Evolutionary conservation across 345 rosid species (phyloP), one percentile per base, ranked within the genome.

Genomic region (Dovyalis caffra): DNA sequence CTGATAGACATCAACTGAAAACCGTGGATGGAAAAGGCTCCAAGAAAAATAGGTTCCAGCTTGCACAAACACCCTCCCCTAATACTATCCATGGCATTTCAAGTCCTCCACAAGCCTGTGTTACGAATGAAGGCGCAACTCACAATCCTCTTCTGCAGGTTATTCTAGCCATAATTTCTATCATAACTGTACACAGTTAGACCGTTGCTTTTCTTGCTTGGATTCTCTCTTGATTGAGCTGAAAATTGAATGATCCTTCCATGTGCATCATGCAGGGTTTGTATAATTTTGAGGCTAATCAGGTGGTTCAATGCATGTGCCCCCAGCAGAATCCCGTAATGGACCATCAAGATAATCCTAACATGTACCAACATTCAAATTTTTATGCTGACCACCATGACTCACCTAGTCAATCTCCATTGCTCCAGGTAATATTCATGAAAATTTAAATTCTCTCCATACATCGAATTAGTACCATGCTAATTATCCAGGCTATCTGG

Each of bases 61-160:
- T 40, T 64, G 69, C 70, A 34, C 62, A 8, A 45, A 25, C 72
- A 23, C 56, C 73, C 37, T 57, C 73, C 23, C 75, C 66, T 28
- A 71, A 68, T 29, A 26, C 58, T 11, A 6, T 32, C 28, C 20
- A 37, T 29, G 34, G 72, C 76, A 78, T 74, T 74, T 83, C 76
- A 47, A 80, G 75, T 47, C 35, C 79, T 38, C 61, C 77, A 62
- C 56, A 75, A 26, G 28, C 77, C n/a, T 71, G 76, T 33, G 73
- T 77, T 63, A 68, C 79, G 64, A 63, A 79, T 25, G 79, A 83
- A 68, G 62, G 73, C 73, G 33, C 70, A 63, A 43, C 70, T 56
- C n/a, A 45, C 43, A 71, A 68, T 76, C 71, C 78, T 51, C 64
- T 70, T 25, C 31, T 83, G 77, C 77, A 77, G 86, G 86, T 83